These are phyloP conservation scores for Trichosporon sp. DNA, from an alignment of 1,284 basidiomycete species.

Conservation along the genomic window DNA sequence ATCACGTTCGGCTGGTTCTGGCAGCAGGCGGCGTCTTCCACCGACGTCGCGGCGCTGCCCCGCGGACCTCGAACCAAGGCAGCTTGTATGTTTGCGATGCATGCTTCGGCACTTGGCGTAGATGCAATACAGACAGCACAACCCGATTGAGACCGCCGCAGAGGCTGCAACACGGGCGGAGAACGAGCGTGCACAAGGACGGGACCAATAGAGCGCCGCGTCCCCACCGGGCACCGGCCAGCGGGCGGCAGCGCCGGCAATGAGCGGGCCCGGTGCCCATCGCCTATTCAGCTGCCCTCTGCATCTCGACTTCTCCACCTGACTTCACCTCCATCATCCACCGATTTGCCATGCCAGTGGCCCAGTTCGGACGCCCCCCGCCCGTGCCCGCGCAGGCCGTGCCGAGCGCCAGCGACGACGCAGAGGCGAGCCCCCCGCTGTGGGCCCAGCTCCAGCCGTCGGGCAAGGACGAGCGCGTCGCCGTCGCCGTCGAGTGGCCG, in stretches of 20 bases:
- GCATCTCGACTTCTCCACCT: background rate
- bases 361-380: slow-evolving; percentile 17
- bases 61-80: background rate
- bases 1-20: background rate
- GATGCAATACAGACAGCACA: background rate
- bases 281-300: background rate
- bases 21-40: background rate
- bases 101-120: background rate
- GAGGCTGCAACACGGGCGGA: background rate
- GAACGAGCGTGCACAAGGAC: background rate
- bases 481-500: slow-evolving; percentile 18
- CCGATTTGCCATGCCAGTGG: slow-evolving; percentile 10
- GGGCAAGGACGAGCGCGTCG: slow-evolving; percentile 7
- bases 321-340: background rate
- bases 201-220: background rate
- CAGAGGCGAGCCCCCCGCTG: slow-evolving; percentile 15
- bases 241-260: too few relatives aligned
- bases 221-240: too few relatives aligned
- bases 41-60: background rate
- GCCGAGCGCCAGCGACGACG: slow-evolving; percentile 10
- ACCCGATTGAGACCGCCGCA: background rate
- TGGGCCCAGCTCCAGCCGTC: slow-evolving; percentile 13
- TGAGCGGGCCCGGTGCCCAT: slow-evolving; percentile 1
- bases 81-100: background rate
- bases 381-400: slow-evolving; percentile 16